Evolutionary conservation across 345 rosid genomes (phyloP), one percentile per base, ranked within the genome.

Genomic region (Lenwebbia sp.): DNA sequence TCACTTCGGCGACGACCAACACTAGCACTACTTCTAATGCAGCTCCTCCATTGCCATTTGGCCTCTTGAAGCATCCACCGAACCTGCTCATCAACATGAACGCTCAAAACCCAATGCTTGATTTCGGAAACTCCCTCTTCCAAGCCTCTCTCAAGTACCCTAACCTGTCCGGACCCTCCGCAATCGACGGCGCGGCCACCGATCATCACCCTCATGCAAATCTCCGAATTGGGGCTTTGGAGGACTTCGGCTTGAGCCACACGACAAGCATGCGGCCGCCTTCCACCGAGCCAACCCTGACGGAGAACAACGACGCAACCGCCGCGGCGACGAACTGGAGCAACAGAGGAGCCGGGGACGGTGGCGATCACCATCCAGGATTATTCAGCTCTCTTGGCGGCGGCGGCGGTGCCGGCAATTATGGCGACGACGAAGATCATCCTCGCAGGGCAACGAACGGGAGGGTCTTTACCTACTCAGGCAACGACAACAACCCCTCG

Each of bases 111-210:
- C 95, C 92, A 82, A 86, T 91, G 88, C 90, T 94, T 65, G 92
- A 93, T 86, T 89, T 96, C 60, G 81, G 81, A 37, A 96, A 94
- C 22, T 88, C 96, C 58, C 92, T 95, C 82, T 92, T 94, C 84
- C 96, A 93, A 88, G 65, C 90, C 49, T 90, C 93, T 28, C 88
- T 75, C 15, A 90, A 88, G 86, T 90, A 88, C 87, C 90, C 55
- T 40, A 41, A 92, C 84, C 88, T 91, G 88, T 58, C 90, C 33
- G 85, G 83, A 86, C 85, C 92, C 51, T 25, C 90, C 75, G 84
- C 86, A 83, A 88, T 90, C 83, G 84, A 78, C 50, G 51, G 50
- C 13, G 44, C 55, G 12, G 84, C 75, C n/a, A 52, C 85, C 53
- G 83, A 57, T 78, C 91, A 44, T 74, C 90, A 50, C 10, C 65